Evolutionary conservation across 2,329 filamentous ascomycete species (phyloP).

Genomic region (Colletotrichum brevisporum): DNA sequence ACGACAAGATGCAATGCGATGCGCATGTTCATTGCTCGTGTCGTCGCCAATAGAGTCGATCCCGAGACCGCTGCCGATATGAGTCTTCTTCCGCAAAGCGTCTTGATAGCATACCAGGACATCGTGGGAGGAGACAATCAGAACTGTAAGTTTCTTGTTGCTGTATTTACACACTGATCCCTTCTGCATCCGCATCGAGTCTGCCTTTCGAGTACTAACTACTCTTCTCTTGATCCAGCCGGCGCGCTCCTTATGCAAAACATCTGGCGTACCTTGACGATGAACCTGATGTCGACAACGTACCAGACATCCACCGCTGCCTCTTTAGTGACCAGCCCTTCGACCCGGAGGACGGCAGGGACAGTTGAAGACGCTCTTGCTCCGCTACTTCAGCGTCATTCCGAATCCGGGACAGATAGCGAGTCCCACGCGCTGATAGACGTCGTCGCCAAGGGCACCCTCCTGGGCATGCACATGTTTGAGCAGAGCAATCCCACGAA

Average conservation of each 20-base stretch:
- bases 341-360: neutral
- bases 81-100: neutral
- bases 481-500: slow-evolving; percentile 7
- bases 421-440: neutral
- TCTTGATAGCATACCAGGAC: neutral
- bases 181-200: neutral
- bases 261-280: slow-evolving; percentile 6
- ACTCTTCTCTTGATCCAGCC: neutral
- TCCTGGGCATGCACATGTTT: neutral
- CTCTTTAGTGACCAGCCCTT: neutral
- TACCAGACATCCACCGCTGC: neutral
- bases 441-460: slow-evolving; percentile 8
- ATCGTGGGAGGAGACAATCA: neutral
- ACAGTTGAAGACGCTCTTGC: neutral
- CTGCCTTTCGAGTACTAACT: neutral
- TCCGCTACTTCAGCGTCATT: neutral
- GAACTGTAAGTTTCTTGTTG: neutral
- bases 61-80: slow-evolving; percentile 1
- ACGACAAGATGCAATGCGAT: neutral
- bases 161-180: neutral
- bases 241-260: neutral
- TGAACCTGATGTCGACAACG: slow-evolving; percentile 1
- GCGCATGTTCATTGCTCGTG: slow-evolving; percentile 2
- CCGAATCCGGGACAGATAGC: neutral
- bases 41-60: neutral